phyloP scores from a whole-genome alignment of 1,284 basidiomycete species.

The Ceratobasidium sp. region DNA sequence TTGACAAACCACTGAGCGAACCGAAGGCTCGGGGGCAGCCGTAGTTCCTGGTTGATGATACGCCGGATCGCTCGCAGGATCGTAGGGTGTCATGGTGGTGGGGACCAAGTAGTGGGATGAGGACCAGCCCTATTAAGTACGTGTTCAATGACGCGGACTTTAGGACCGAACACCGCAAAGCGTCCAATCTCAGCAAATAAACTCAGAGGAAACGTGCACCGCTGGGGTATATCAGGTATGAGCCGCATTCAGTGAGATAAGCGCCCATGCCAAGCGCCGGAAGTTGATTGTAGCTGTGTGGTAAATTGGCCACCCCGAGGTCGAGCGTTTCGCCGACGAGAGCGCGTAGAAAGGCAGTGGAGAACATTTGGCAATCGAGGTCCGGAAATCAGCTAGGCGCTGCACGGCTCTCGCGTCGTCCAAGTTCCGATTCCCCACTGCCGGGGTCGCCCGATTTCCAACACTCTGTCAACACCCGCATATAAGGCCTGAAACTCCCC shows the following conservation, averaged over 20 bases:
- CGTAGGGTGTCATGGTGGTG: slow-evolving; percentile 14
- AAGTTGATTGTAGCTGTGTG: background rate
- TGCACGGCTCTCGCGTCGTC: slow-evolving; percentile 12
- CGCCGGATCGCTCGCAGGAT: slow-evolving; percentile 15
- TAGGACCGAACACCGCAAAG: slow-evolving; percentile 2
- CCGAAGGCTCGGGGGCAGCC: background rate
- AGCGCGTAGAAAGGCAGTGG: slow-evolving; percentile 1
- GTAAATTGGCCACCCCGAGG: background rate
- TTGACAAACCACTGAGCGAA: background rate
- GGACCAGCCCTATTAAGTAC: background rate
- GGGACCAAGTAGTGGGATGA: background rate
- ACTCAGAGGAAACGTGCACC: background rate
- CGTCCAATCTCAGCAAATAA: background rate
- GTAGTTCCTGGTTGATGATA: slow-evolving; percentile 21
- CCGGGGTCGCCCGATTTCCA: slow-evolving; percentile 14
- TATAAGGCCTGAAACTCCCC: slow-evolving; percentile 23
- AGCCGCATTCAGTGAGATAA: background rate
- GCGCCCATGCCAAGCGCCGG: slow-evolving; percentile 1
- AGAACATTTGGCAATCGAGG: slow-evolving; percentile 6
- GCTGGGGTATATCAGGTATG: background rate
- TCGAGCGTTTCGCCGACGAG: background rate
- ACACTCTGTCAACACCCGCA: slow-evolving; percentile 12
- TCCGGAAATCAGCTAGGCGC: background rate
- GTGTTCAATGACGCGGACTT: background rate
- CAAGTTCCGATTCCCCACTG: slow-evolving; percentile 22